These are phyloP conservation scores for Carex littledalei DNA, from an alignment of 176 grass and related monocot genomes.

Conservation along the genomic window DNA sequence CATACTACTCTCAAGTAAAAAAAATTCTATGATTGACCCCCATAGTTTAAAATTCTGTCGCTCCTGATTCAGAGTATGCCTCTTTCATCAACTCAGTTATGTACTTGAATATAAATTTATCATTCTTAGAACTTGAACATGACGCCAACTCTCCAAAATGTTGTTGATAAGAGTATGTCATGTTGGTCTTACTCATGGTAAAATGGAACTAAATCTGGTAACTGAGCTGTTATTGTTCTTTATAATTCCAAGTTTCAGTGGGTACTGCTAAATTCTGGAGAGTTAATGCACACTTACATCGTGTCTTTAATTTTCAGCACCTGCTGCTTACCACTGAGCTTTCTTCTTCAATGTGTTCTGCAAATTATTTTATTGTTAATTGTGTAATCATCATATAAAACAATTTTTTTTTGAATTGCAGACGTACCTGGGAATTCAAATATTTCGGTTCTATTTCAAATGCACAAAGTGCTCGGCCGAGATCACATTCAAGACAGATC, in stretches of 20 bases:
- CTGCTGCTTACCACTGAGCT: background rate
- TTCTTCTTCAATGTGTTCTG: background rate
- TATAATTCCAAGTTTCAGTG: background rate
- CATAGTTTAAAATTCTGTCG: background rate
- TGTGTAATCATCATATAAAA: background rate
- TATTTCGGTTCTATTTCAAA: slow-evolving; percentile 53
- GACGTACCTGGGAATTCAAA: slow-evolving; percentile 40
- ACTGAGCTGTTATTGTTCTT: background rate
- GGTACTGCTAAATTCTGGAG: background rate
- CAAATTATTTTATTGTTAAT: slow-evolving; percentile 8
- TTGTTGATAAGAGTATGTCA: background rate
- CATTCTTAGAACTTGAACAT: background rate
- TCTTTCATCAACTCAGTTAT: background rate
- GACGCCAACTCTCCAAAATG: background rate
- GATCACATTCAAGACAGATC: slow-evolving; percentile 49
- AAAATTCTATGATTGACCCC: background rate
- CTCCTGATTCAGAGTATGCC: background rate
- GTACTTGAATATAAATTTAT: background rate
- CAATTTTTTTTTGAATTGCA: slow-evolving; percentile 10
- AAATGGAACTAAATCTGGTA: background rate
- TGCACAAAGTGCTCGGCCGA: slow-evolving; percentile 43
- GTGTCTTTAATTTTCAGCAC: background rate
- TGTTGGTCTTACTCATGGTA: background rate
- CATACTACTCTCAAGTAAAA: background rate
- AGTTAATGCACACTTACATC: background rate